Percentiles rank a stretch among this genome's conserved stretches.
phyloP scores from a whole-genome alignment of 163 green algal genomes.

The Chlamydomonas reinhardtii region DNA sequence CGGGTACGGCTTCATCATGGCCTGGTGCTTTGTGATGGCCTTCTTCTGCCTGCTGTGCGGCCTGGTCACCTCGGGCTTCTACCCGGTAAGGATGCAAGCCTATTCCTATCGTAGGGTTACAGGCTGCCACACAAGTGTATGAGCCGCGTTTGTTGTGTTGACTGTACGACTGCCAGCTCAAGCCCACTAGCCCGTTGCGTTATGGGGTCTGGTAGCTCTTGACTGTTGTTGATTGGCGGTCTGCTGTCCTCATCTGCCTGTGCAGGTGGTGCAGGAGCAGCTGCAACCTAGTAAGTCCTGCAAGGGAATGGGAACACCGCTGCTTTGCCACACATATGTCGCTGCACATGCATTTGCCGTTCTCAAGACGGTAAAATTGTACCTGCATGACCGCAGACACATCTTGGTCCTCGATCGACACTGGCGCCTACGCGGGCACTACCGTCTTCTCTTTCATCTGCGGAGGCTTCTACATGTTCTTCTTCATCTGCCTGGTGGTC shows the following conservation, averaged over 20 bases:
- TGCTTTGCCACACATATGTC: too few species aligned
- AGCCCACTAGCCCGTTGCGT: too few species aligned
- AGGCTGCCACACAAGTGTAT: too few species aligned
- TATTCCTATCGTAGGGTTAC: background rate
- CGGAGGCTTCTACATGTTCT: slow-evolving; percentile 40
- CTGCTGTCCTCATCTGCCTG: too few species aligned
- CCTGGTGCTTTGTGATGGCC: slow-evolving; percentile 47
- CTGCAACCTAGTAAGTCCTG: background rate
- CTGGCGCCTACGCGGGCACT: slow-evolving; percentile 22
- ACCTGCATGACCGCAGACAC: slow-evolving; percentile 1
- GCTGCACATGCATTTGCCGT: too few species aligned
- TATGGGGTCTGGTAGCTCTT: too few species aligned
- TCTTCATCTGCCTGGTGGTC: slow-evolving; percentile 45
- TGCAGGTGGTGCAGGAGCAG: background rate
- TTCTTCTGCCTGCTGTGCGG: slow-evolving; percentile 45
- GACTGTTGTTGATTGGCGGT: too few species aligned
- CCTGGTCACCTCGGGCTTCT: slow-evolving; percentile 27
- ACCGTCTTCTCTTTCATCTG: slow-evolving; percentile 50
- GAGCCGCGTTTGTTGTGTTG: too few species aligned
- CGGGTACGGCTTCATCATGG: slow-evolving; percentile 46
- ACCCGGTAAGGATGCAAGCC: background rate
- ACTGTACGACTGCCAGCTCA: too few species aligned
- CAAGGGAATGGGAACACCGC: too few species aligned
- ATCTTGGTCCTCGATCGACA: slow-evolving; percentile 27
- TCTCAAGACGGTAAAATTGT: too few species aligned